Base-by-base conservation (phyloP, 768 basidiomycete genomes). In the Roridomyces roridus region DNA sequence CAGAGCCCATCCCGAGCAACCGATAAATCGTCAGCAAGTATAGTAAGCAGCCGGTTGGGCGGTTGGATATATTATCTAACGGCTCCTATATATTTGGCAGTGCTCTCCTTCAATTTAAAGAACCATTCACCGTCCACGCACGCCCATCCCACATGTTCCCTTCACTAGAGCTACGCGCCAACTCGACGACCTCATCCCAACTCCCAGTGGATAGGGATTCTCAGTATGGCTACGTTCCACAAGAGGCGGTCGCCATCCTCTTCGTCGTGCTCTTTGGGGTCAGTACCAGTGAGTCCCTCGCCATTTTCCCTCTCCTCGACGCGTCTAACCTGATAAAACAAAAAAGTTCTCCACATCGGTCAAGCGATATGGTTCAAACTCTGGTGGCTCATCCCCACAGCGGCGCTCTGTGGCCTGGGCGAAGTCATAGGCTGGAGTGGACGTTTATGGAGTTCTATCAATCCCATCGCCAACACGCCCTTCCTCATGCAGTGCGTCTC, bases 391-490 rank as follows among this genome's bases (percentile, higher is more conserved):
- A 21, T 77, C 21, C 74, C 74, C 11, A 77, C 80, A 2, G 67
- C 67, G 2, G 61, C 72, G 4, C 48, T 77, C 1, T 67, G 72
- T 17, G 78, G 75, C 8, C 5, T 71, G 1, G 56, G 70, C 9
- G 81, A 81, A 61, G 59, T 76, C 15, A 47, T 77, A 2, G 80
- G 80, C 6, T 82, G 80, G 80, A 55, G 60, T 7, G 80, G 67
- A 0, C 68, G 80, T 7, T 51, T 76, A 6, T 80, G 76, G 80
- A 74, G 44, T 43, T 63, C 24, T 25, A 35, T 17, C 4, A 9
- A 21, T 64, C 64, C 24, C 47, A 62, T 11, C n/a, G 23, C 8
- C 41, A 51, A 45, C 55, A 2, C 62, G 25, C 71, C 78, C 0
- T 83, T 71, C 65, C 61, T 78, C 50, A 79, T 82, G 28, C 81